phyloP scores from a whole-genome alignment of 176 grass and related monocot species.

The Dactylis glomerata region DNA sequence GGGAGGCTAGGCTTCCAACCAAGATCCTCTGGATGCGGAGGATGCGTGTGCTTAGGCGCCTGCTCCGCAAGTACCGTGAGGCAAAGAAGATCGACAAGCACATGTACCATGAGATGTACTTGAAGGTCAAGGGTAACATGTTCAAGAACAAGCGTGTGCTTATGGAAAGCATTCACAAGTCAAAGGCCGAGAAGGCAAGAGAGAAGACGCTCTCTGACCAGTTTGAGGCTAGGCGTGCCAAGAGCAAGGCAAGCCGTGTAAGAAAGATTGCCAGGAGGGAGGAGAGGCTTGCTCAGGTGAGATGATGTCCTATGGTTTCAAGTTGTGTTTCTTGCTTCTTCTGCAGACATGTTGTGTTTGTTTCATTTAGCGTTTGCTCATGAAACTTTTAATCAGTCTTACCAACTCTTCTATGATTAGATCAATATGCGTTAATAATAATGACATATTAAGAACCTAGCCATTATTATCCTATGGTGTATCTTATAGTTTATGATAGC shows the following conservation, averaged over 20 bases:
- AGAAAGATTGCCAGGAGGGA: conserved; percentile 68
- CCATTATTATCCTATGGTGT: neutral
- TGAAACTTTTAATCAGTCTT: neutral
- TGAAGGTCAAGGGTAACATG: conserved; percentile 71
- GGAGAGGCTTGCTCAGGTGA: conserved; percentile 71
- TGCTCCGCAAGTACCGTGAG: conserved; percentile 62
- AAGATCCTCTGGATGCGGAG: conserved; percentile 78
- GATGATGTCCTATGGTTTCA: neutral
- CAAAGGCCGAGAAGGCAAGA: conserved; percentile 76
- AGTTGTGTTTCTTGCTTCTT: neutral
- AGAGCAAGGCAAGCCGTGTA: conserved; percentile 57
- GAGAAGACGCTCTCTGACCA: conserved; percentile 67
- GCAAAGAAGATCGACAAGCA: conserved; percentile 75
- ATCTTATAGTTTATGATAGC: neutral
- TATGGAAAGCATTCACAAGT: conserved; percentile 79
- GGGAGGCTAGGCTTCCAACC: conserved; percentile 68
- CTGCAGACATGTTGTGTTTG: neutral
- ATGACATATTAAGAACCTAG: neutral
- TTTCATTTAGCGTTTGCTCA: neutral
- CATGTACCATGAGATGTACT: conserved; percentile 79
- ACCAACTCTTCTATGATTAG: neutral
- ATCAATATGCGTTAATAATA: neutral
- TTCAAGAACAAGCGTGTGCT: conserved; percentile 76
- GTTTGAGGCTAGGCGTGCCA: conserved; percentile 71
- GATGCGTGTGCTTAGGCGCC: conserved; percentile 65